Evolutionary conservation across 495 filamentous ascomycete genomes (phyloP), one percentile per base, ranked within the genome.

Genomic region (Podospora anserina): DNA sequence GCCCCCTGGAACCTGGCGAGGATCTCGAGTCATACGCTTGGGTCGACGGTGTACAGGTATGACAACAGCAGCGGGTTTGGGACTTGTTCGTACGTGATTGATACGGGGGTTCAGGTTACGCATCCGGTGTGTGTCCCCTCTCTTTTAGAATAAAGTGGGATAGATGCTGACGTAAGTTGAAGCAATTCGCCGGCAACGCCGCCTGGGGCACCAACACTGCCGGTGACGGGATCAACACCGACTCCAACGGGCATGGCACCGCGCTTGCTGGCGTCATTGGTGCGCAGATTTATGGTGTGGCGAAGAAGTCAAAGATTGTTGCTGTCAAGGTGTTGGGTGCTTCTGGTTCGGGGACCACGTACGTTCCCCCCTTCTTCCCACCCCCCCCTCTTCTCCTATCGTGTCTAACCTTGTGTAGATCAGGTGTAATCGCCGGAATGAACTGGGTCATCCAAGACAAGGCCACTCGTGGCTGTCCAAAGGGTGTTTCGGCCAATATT

Each of bases 271-370:
- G 87, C 20, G 90, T 87, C 55, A 85, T 88, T 60, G 88, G 80
- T 30, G 83, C 82, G 4, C 76, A 67, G 57, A 87, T 83, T 7
- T 88, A 86, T 68, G 89, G 88, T 68, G 80, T 90, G 61, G 82
- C 88, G 61, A 90, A 90, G 79, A 82, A 83, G 68, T 86, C 85
- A 23, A 77, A 72, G 32, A 72, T 91, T 56, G 81, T 88, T 66
- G 87, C 84, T 63, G 88, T 90, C 74, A 90, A 90, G 79, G 87
- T 90, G 63, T 82, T 90, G 64, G 80, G 81, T 66, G 74, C 74
- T 26, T 66, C 76, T 65, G 76, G 72, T 32, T 77, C 77, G 18
- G 84, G 85, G 23, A 68, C 66, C 23, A 76, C 55, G 75, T 64
- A 44, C 30, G 61, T 65, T 11, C 1, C 30, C 60, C 60, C 60